Evolutionary conservation across 2,329 filamentous ascomycete genomes (phyloP).

Genomic region (Aspergillus quadricinctus): DNA sequence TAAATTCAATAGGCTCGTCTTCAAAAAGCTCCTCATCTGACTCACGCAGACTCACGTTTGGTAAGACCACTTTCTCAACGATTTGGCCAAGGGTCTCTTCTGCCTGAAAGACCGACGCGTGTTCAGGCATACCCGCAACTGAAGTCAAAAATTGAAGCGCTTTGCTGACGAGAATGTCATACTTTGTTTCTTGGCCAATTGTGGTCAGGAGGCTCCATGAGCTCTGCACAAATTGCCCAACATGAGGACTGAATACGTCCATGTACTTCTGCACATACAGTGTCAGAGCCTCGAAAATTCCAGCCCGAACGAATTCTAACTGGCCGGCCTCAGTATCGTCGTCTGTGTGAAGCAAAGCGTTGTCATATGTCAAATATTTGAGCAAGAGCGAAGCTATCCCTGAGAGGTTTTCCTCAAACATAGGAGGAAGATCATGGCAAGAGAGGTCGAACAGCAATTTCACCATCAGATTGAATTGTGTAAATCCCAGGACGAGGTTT

Average conservation of each 20-base stretch:
- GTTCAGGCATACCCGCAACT: constrained; percentile 70
- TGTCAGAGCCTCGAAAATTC: constrained; percentile 86
- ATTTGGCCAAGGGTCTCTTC: constrained; percentile 76
- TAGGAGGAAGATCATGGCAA: constrained; percentile 91
- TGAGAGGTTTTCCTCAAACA: constrained; percentile 84
- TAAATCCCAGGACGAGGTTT: constrained; percentile 71
- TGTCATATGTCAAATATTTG: constrained; percentile 90
- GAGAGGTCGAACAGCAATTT: constrained; percentile 95
- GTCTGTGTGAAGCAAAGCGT: constrained; percentile 73
- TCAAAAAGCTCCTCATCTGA: constrained; percentile 95
- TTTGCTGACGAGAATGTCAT: constrained; percentile 90
- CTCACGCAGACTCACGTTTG: constrained; percentile 86
- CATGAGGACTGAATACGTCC: constrained; percentile 79
- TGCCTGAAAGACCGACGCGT: constrained; percentile 81
- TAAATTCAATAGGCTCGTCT: constrained; percentile 98
- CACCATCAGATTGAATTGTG: constrained; percentile 79
- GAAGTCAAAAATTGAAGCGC: constrained; percentile 92
- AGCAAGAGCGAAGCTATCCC: constrained; percentile 75
- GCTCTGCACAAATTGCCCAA: constrained; percentile 79
- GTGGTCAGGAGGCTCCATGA: constrained; percentile 89
- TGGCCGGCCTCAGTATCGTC: constrained; percentile 86
- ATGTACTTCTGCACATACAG: constrained; percentile 94
- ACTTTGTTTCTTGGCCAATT: constrained; percentile 82
- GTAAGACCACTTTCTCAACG: constrained; percentile 91
- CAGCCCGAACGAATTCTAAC: constrained; percentile 82